Conservation (phyloP, 1,139 yeast genomes). For the Suhomyces guaymorum region DNA sequence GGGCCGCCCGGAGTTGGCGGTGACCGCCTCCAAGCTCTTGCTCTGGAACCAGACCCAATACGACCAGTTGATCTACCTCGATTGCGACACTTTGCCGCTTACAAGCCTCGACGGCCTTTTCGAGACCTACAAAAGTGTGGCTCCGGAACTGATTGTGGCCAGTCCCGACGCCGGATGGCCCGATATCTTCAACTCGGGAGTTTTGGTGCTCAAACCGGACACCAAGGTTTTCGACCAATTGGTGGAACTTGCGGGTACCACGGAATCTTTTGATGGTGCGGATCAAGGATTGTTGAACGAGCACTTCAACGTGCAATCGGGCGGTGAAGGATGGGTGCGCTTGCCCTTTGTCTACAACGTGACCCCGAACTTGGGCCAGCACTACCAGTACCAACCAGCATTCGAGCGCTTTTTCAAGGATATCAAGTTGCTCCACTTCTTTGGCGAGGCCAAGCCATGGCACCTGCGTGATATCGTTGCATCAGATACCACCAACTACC, state of each 20-base stretch:
- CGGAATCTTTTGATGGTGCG: constrained; percentile 33
- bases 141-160: constrained; percentile 24
- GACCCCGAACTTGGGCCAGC: constrained; percentile 28
- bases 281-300: constrained; percentile 38
- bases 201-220: constrained; percentile 30
- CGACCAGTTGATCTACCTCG: constrained; percentile 30
- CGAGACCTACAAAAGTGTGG: constrained; percentile 18
- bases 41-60: constrained; percentile 31
- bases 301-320: constrained; percentile 21
- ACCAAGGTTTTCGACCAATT: constrained; percentile 21
- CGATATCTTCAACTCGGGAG: constrained; percentile 37
- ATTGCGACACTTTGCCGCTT: constrained; percentile 33
- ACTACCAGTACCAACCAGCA: constrained; percentile 36
- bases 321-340: constrained; percentile 26
- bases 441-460: constrained; percentile 36
- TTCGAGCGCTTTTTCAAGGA: constrained; percentile 29
- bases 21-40: constrained; percentile 30
- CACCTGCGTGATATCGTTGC: constrained; percentile 16
- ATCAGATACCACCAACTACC: constrained; percentile 24
- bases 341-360: constrained; percentile 36
- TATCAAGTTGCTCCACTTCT: constrained; percentile 32
- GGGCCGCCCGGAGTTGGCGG: constrained; percentile 31
- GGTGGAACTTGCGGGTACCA: constrained; percentile 16
- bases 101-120: constrained; percentile 27
- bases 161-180: constrained; percentile 43